Base-by-base conservation (phyloP, 2,329 filamentous ascomycete genomes). In the Blastomyces silverae region DNA sequence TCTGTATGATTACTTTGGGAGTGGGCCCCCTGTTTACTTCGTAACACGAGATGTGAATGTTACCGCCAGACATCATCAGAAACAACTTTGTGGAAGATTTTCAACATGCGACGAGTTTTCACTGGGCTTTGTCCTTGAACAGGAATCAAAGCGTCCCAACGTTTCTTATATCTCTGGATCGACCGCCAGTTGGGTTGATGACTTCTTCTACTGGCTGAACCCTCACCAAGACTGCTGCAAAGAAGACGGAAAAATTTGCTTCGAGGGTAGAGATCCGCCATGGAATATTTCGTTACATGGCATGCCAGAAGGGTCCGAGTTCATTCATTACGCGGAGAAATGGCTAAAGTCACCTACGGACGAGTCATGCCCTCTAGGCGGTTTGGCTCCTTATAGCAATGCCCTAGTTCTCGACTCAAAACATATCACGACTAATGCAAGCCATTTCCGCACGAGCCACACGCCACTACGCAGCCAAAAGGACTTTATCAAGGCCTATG, bases 171-270 rank as follows among this genome's bases (percentile, higher is more conserved):
- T 99, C 69, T 85, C 91, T 7, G 88, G 92, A 11, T 89, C 92
- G 0, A 88, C 93, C 0, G 94, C 95, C 2, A 97, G 90, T 75
- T 99, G 94, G 94, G 85, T 99, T 22, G 94, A 99, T 69, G 94
- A 99, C 74, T 97, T 91, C 78, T 91, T 97, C 78, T 84, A 91
- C 66, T 99, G 94, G 93, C 81, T 97, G n/a, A 96, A 97, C 70
- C 94, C 94, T 0, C 84, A 87, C 62, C 84, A 91, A 55, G 89
- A 92, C 56, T 87, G 86, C 79, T 97, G 90, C 71, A 82, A 89
- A 48, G 87, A 93, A 66, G 74, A 86, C 61, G 85, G 85, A 57
- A 80, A 87, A 70, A 82, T 88, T 1, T 99, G 94, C 77, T 97
- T 99, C 73, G 85, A 85, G 34, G 82, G 87, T 67, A 87, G 92